Evolutionary conservation across 2,329 filamentous ascomycete species (phyloP), one percentile per base, ranked within the genome.

Genomic region (Emericellopsis atlantica): DNA sequence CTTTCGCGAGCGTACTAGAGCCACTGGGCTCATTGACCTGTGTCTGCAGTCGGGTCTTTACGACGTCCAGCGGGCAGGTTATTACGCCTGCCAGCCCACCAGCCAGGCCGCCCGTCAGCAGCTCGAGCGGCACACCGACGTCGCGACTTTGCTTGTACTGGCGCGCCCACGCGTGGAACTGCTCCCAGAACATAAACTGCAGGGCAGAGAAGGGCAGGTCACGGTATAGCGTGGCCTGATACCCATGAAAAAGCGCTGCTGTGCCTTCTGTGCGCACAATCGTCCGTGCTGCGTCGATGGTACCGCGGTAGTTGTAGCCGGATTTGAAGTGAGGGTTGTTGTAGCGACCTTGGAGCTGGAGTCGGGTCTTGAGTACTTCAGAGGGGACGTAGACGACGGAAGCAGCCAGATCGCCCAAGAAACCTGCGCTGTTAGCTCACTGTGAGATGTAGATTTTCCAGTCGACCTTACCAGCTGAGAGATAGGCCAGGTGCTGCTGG

Each of bases 131-230:
- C 29, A 93, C 63, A 1, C 92, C 92, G 40, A 98, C 93, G 44
- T 95, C 86, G 43, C 81, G 76, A 46, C 80, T 83, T 29, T 82
- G 77, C 54, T 84, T 80, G 71, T 83, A 93, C 40, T 77, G 61
- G 54, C 83, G 83, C 1, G 92, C 89, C 71, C 86, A 76, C 36
- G 72, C 77, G 53, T 89, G 85, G 56, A 89, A 89, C 60, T 96
- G 86, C 61, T 98, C 92, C 67, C 95, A 98, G 58, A 98, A 95
- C 53, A 93, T 90, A 61, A 98, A 96, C 56, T 98, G 92, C 10
- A 98, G 66, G 1, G 92, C 92, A 0, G 90, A 96, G 57, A 95
- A 98, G 2, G 92, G 92, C 18, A 98, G 72, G 53, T 98, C 92
- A 44, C 92, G 83, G 64, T 85, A 92, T 4, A 98, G 76, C 0